These are phyloP conservation scores for Pythium graminicola DNA, from an alignment of 352 stramenopile species.

Conservation along the genomic window DNA sequence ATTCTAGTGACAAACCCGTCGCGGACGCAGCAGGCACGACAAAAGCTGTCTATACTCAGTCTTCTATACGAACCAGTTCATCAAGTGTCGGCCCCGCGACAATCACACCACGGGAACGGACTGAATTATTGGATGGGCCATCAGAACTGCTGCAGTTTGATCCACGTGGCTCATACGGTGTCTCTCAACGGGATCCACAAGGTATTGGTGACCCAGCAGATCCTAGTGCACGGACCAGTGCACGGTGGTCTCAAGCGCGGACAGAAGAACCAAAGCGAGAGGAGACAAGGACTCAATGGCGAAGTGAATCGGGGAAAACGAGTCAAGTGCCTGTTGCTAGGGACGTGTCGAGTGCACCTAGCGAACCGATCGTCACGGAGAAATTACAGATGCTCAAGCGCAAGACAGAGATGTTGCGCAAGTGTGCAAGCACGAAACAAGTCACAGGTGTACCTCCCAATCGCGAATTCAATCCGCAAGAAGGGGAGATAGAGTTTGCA, in stretches of 20 bases:
- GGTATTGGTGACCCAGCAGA: neutral
- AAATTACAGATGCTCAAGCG: slow-evolving; percentile 56
- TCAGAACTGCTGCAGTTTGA: slow-evolving; percentile 1
- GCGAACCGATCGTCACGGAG: slow-evolving; percentile 26
- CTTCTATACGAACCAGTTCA: slow-evolving; percentile 3
- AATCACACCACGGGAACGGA: neutral
- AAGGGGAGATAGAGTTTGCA: slow-evolving; percentile 17
- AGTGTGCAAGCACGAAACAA: slow-evolving; percentile 39
- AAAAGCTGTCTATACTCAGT: slow-evolving; percentile 1
- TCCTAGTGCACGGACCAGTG: too few relatives aligned
- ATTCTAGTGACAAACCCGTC: neutral
- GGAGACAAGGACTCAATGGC: neutral
- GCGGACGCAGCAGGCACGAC: neutral
- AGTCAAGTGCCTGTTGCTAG: neutral
- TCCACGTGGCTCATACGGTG: neutral
- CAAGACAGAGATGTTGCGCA: slow-evolving; percentile 46
- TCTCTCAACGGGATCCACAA: neutral
- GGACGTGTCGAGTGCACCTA: slow-evolving; percentile 13
- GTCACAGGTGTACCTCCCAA: slow-evolving; percentile 1
- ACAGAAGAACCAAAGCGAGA: neutral
- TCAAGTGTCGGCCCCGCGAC: neutral
- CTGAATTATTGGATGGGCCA: neutral
- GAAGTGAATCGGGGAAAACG: neutral
- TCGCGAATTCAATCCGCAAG: slow-evolving; percentile 20
- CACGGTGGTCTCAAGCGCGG: too few relatives aligned